Evolutionary conservation across 2,329 filamentous ascomycete species (phyloP).

Genomic region (Colletotrichum orbiculare): DNA sequence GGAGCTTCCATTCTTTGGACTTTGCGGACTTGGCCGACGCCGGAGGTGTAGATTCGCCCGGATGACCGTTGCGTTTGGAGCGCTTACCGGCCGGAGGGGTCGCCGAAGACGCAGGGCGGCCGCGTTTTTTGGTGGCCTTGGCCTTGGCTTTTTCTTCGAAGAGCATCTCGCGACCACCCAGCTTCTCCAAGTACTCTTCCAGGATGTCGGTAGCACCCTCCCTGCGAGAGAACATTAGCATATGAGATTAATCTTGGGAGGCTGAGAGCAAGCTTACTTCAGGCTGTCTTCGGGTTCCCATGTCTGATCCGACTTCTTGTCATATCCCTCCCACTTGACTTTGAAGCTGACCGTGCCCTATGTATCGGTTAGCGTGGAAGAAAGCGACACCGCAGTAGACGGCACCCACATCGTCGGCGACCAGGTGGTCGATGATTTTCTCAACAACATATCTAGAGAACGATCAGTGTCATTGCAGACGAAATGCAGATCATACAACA

Average conservation of each 20-base stretch:
- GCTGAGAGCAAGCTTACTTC: slow-evolving; percentile 51
- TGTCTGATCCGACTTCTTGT: slow-evolving; percentile 75
- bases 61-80: slow-evolving; percentile 61
- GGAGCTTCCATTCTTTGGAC: slow-evolving; percentile 69
- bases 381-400: background rate
- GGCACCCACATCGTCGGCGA: slow-evolving; percentile 63
- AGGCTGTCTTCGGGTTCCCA: slow-evolving; percentile 85
- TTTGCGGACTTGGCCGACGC: slow-evolving; percentile 52
- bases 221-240: slow-evolving; percentile 46
- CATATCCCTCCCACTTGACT: slow-evolving; percentile 86
- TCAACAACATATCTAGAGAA: slow-evolving; percentile 76
- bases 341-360: slow-evolving; percentile 69
- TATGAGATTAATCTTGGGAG: background rate
- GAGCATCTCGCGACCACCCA: slow-evolving; percentile 72
- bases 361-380: slow-evolving; percentile 11
- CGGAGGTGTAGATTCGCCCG: slow-evolving; percentile 60
- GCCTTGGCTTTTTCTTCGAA: slow-evolving; percentile 62
- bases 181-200: slow-evolving; percentile 69
- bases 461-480: slow-evolving; percentile 32
- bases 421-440: slow-evolving; percentile 74
- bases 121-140: slow-evolving; percentile 67
- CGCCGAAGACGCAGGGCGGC: slow-evolving; percentile 55
- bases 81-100: slow-evolving; percentile 57
- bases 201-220: slow-evolving; percentile 71
- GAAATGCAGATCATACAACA: background rate